These are phyloP conservation scores for Plicaturopsis crispa DNA, from an alignment of 768 basidiomycete species.

Conservation along the genomic window DNA sequence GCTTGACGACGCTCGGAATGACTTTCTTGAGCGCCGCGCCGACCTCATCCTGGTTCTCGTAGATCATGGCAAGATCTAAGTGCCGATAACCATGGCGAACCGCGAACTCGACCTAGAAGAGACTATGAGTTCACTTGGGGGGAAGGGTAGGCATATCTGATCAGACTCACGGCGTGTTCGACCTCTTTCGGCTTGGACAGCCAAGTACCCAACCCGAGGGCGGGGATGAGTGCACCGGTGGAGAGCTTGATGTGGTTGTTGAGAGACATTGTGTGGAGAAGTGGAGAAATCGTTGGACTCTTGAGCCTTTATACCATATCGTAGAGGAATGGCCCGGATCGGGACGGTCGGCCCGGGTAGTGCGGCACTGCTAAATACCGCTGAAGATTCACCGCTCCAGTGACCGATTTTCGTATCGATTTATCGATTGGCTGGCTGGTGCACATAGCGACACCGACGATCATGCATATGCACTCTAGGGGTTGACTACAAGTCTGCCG, in stretches of 20 bases:
- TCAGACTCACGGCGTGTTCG: conserved; percentile 48
- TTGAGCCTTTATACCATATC: too few species aligned
- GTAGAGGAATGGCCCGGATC: too few species aligned
- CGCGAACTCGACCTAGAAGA: conserved; percentile 61
- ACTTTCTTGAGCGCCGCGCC: conserved; percentile 70
- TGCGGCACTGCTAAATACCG: too few species aligned
- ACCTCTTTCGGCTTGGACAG: conserved; percentile 70
- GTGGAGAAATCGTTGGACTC: too few species aligned
- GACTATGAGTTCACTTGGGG: not conserved
- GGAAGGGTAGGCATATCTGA: not conserved
- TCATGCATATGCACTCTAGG: too few species aligned
- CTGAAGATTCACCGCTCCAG: too few species aligned
- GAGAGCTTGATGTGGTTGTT: conserved; percentile 30
- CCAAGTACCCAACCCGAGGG: conserved; percentile 84
- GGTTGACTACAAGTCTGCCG: too few species aligned
- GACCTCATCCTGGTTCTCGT: conserved; percentile 74
- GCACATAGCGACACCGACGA: too few species aligned
- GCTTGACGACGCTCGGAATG: conserved; percentile 68
- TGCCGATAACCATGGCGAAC: conserved; percentile 75
- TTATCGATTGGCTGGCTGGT: too few species aligned
- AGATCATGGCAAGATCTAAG: conserved; percentile 77
- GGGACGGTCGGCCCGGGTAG: too few species aligned
- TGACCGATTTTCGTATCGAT: too few species aligned
- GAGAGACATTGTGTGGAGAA: conserved; percentile 40
- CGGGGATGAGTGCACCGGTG: conserved; percentile 51